Conservation (phyloP, 768 basidiomycete genomes). For the Gloeopeniophorella convolvens region DNA sequence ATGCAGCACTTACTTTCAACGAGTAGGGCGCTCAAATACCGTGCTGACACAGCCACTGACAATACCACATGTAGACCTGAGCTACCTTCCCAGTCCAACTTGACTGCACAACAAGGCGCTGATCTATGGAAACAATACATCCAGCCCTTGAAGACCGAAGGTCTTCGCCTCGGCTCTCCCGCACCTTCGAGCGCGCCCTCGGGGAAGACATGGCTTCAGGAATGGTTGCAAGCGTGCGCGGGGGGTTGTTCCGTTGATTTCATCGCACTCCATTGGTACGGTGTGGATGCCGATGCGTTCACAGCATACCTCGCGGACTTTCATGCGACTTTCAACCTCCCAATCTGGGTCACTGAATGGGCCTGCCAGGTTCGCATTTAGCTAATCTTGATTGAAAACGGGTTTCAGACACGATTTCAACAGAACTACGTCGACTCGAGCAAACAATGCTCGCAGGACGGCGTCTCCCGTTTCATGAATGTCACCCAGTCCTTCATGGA, state of each 20-base stretch:
- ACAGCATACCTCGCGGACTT: conserved; percentile 45
- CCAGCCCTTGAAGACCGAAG: conserved; percentile 41
- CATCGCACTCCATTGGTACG: conserved; percentile 54
- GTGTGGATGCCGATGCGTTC: conserved; percentile 47
- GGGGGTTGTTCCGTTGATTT: conserved; percentile 52
- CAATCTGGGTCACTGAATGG: conserved; percentile 60
- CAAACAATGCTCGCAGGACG: conserved; percentile 40
- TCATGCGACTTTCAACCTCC: conserved; percentile 43
- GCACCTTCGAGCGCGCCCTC: conserved; percentile 45
- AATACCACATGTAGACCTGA: conserved; percentile 28
- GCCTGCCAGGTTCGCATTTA: conserved; percentile 46
- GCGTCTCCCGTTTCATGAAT: conserved; percentile 44
- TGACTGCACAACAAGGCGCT: conserved; percentile 43
- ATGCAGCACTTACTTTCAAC: conserved; percentile 46
- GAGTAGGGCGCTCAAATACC: conserved; percentile 32
- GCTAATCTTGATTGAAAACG: not conserved
- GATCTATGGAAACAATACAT: conserved; percentile 45
- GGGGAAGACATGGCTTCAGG: conserved; percentile 48
- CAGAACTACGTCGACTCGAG: conserved; percentile 36
- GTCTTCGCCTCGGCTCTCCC: conserved; percentile 46
- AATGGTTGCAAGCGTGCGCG: conserved; percentile 44
- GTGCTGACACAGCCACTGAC: not conserved
- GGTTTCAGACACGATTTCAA: not conserved
- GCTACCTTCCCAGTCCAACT: conserved; percentile 41
- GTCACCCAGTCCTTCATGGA: conserved; percentile 51